Evolutionary conservation across 2,329 filamentous ascomycete species (phyloP).

Genomic region (Aureobasidium uvarum): DNA sequence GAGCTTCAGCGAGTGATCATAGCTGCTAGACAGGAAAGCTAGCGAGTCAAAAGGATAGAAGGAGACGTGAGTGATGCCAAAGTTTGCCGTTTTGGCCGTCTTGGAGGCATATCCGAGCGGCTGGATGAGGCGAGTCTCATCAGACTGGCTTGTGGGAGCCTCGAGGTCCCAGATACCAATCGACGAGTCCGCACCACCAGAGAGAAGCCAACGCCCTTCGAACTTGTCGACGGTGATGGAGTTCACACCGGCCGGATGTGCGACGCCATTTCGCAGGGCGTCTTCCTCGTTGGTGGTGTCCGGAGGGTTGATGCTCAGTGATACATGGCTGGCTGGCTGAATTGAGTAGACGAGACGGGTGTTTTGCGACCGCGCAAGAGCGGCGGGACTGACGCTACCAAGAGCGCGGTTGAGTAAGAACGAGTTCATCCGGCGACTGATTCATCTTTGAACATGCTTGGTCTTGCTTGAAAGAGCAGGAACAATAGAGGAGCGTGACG

Average conservation of each 20-base stretch:
- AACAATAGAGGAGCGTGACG: not conserved
- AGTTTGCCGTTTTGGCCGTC: conserved; percentile 55
- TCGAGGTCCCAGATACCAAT: conserved; percentile 88
- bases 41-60: conserved; percentile 77
- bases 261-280: conserved; percentile 44
- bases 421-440: conserved; percentile 60
- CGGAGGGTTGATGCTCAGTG: conserved; percentile 64
- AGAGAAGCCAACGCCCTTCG: conserved; percentile 77
- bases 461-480: conserved; percentile 1
- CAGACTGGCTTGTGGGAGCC: conserved; percentile 43
- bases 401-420: conserved; percentile 73
- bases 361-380: conserved; percentile 64
- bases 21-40: conserved; percentile 74
- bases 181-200: conserved; percentile 80
- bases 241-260: conserved; percentile 77
- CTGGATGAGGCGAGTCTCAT: conserved; percentile 29
- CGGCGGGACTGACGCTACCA: conserved; percentile 63
- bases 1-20: conserved; percentile 73
- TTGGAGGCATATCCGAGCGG: conserved; percentile 51
- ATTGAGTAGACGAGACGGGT: conserved; percentile 67
- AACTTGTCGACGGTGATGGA: conserved; percentile 77
- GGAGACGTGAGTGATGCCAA: conserved; percentile 71
- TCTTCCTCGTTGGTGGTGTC: conserved; percentile 31
- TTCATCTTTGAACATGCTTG: conserved; percentile 1
- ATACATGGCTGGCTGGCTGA: conserved; percentile 63